Conservation (phyloP, 2,329 filamentous ascomycete species). For the Calonectria hongkongensis region DNA sequence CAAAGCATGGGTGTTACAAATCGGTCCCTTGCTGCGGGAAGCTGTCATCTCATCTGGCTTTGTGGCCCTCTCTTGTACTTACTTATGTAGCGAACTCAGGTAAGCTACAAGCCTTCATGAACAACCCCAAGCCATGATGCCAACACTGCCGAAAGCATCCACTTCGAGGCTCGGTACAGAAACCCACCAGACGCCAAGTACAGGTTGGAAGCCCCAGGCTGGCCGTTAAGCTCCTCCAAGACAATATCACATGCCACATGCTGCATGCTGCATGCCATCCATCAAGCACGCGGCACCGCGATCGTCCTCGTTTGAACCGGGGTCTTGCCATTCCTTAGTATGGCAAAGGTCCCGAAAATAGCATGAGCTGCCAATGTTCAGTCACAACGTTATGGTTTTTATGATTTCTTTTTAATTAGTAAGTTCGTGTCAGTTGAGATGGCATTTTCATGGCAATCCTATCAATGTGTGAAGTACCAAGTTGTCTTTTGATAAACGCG, state of each 20-base stretch:
- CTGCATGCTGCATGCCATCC: conserved; percentile 23
- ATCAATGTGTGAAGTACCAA: neutral
- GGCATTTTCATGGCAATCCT: neutral
- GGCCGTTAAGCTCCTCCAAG: neutral
- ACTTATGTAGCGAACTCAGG: neutral
- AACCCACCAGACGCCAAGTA: neutral
- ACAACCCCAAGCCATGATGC: conserved; percentile 3
- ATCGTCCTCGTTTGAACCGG: conserved; percentile 25
- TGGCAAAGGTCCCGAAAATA: neutral
- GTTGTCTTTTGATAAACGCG: neutral
- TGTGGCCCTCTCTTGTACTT: neutral
- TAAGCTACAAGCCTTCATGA: neutral
- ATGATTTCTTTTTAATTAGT: too few species aligned
- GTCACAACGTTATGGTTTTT: neutral
- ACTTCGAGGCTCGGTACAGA: neutral
- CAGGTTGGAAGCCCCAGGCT: neutral
- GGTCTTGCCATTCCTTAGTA: conserved; percentile 38
- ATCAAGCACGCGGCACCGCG: conserved; percentile 24
- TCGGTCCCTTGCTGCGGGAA: conserved; percentile 8
- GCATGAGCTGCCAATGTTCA: neutral
- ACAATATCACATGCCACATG: conserved; percentile 31
- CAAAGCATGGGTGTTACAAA: conserved; percentile 41
- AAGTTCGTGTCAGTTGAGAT: neutral
- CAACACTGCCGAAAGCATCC: neutral
- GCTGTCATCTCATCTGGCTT: conserved; percentile 15